Percentiles rank a stretch among this genome's conserved stretches.
These are phyloP conservation scores for Thraustotheca clavata DNA, from an alignment of 352 stramenopile genomes.

Conservation along the genomic window DNA sequence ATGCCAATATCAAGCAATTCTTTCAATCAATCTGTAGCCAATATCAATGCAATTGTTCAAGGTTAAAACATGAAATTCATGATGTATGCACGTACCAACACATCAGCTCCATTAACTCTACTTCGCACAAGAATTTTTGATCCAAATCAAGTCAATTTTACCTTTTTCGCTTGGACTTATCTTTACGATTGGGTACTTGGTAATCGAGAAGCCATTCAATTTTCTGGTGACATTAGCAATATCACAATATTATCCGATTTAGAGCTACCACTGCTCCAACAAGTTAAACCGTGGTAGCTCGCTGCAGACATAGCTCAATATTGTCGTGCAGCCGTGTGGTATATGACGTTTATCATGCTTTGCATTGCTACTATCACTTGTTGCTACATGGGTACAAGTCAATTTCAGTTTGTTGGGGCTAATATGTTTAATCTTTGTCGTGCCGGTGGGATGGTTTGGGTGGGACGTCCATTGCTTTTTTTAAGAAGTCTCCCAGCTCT, in stretches of 20 bases:
- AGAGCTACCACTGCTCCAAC: neutral
- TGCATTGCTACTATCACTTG: neutral
- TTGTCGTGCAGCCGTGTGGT: neutral
- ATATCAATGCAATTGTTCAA: neutral
- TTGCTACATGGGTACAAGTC: neutral
- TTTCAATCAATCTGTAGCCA: neutral
- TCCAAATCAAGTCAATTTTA: neutral
- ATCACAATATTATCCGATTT: slow-evolving; percentile 2
- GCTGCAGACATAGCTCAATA: neutral
- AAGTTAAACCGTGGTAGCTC: neutral
- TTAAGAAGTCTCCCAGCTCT: neutral
- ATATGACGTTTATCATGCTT: neutral
- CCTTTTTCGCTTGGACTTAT: slow-evolving; percentile 9
- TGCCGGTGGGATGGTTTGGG: neutral
- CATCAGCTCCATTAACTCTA: neutral
- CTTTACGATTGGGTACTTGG: slow-evolving; percentile 17
- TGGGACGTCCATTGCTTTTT: neutral
- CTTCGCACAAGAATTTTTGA: neutral
- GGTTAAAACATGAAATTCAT: neutral
- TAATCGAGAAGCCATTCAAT: slow-evolving; percentile 3
- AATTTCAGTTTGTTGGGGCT: neutral
- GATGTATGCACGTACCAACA: neutral
- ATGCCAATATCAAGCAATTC: neutral
- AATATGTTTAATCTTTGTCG: neutral
- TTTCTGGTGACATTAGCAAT: slow-evolving; percentile 6